A percentile compares a stretch with the other conserved stretches of the same genome.
Conservation (phyloP, 805 yeast genomes). For the Ogataea philodendri region DNA sequence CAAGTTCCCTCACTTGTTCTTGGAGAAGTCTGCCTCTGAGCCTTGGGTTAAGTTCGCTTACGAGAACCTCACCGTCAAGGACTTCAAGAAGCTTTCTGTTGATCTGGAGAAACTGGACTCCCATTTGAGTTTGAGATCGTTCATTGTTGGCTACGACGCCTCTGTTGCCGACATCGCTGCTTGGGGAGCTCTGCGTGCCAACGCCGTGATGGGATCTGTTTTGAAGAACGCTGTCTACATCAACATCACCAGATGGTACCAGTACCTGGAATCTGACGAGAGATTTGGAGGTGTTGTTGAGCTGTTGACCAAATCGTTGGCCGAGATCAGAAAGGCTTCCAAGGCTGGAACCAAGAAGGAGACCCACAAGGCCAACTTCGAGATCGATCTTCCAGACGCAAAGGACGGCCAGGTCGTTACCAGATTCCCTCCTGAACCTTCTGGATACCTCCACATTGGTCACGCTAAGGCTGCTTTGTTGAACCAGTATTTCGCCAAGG, state of each 20-base stretch:
- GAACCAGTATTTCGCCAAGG: conserved; percentile 94
- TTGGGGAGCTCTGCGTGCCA: conserved; percentile 94
- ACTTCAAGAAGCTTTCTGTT: conserved; percentile 79
- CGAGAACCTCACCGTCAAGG: conserved; percentile 71
- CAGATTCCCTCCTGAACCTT: conserved; percentile 99
- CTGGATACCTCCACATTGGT: conserved; percentile 98
- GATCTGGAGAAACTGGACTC: conserved; percentile 79
- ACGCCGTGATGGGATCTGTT: conserved; percentile 88
- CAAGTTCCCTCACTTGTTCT: conserved; percentile 47
- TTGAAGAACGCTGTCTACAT: conserved; percentile 79
- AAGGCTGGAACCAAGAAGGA: conserved; percentile 66
- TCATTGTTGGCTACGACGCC: conserved; percentile 61
- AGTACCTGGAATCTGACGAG: conserved; percentile 63
- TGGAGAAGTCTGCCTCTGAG: conserved; percentile 40
- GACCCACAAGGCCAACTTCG: conserved; percentile 90
- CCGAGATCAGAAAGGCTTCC: conserved; percentile 69
- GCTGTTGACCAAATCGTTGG: conserved; percentile 61
- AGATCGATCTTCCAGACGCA: conserved; percentile 90
- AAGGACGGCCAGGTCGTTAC: conserved; percentile 94
- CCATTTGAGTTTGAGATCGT: conserved; percentile 83
- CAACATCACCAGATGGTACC: conserved; percentile 93
- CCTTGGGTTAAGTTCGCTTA: conserved; percentile 68
- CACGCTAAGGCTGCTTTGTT: conserved; percentile 98
- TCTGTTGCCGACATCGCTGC: conserved; percentile 80
- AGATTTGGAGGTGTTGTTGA: conserved; percentile 71